Evolutionary conservation across 352 stramenopile genomes (phyloP), one percentile per base, ranked within the genome.

Genomic region (Globisporangium cystogenes): DNA sequence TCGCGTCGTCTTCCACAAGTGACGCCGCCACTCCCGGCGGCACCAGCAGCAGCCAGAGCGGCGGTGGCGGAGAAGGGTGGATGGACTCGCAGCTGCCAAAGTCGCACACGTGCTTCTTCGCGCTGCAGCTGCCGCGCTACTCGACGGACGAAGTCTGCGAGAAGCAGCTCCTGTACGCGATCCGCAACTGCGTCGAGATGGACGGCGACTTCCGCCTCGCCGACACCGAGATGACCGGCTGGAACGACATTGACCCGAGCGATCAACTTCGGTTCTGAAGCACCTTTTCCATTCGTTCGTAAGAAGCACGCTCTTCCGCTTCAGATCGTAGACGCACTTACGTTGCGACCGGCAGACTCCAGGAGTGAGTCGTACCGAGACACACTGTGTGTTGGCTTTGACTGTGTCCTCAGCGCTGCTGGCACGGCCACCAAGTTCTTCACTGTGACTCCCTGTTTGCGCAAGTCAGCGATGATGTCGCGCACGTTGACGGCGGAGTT

Each of bases 51-150:
- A 21, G 20, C 20, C 40, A 37, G 26, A 4, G 33, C 5, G 18
- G 44, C 1, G 37, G 41, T 7, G 31, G 54, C 8, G 48, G 36
- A 7, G 59, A 55, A 27, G 40, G 26, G 18, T 64, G 60, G 50
- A 70, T 83, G 53, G 82, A 93, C 55, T 66, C 68, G 20, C 71
- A 88, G 43, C 69, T 95, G 14, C 84, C 84, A 10, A 92, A 87
- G 58, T 90, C 84, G n/a, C 82, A 95, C 70, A 95, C 84, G 37
- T 95, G 84, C 57, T 95, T 95, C 60, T 95, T 95, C 42, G 75
- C 80, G 8, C 65, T 95, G 6, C 76, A 92, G 40, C 60, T 95
- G 10, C 84, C 84, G 33, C 72, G 76, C 24, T 93, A 95, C 56
- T 92, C 82, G 11, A 89, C 26, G 16, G 79, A 92, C 55, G 82